These are phyloP conservation scores for Atractiella rhizophila DNA, from an alignment of 768 basidiomycete genomes.

Conservation along the genomic window DNA sequence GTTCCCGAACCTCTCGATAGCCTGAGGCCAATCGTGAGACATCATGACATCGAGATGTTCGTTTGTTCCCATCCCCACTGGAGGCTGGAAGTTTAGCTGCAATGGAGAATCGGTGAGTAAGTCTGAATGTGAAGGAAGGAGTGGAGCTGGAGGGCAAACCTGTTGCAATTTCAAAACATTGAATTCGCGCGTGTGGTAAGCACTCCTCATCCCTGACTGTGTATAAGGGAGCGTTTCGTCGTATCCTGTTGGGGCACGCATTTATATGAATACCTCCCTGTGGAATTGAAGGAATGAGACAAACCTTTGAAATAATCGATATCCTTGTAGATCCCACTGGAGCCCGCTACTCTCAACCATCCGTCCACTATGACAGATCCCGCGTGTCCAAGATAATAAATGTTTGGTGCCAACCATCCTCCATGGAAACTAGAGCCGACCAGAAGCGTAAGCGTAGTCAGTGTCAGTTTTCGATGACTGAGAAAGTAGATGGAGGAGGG, in stretches of 20 bases:
- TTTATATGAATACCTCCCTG: not conserved
- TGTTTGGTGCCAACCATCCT: slow-evolving; percentile 87
- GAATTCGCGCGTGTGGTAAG: slow-evolving; percentile 76
- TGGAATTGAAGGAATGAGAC: not conserved
- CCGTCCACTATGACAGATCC: slow-evolving; percentile 73
- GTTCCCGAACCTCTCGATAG: slow-evolving; percentile 61
- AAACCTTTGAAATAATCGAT: slow-evolving; percentile 43
- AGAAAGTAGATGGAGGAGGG: not conserved
- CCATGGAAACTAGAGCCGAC: slow-evolving; percentile 51
- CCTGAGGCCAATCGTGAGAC: slow-evolving; percentile 88
- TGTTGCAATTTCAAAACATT: slow-evolving; percentile 49
- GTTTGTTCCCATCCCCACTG: slow-evolving; percentile 8
- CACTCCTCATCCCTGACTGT: slow-evolving; percentile 41
- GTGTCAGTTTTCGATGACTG: not conserved
- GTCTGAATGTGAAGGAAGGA: not conserved
- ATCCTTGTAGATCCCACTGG: slow-evolving; percentile 69
- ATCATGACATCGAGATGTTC: slow-evolving; percentile 41
- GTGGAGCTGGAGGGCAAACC: slow-evolving; percentile 15
- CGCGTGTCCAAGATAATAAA: slow-evolving; percentile 82
- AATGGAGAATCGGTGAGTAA: not conserved
- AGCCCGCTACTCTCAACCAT: slow-evolving; percentile 51
- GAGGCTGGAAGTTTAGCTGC: slow-evolving; percentile 16
- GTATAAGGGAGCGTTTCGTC: slow-evolving; percentile 64
- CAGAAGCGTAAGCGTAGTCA: not conserved
- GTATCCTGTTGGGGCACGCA: slow-evolving; percentile 27